Evolutionary conservation across 2,329 filamentous ascomycete species (phyloP).

Genomic region (Aspergillus carbonarius): DNA sequence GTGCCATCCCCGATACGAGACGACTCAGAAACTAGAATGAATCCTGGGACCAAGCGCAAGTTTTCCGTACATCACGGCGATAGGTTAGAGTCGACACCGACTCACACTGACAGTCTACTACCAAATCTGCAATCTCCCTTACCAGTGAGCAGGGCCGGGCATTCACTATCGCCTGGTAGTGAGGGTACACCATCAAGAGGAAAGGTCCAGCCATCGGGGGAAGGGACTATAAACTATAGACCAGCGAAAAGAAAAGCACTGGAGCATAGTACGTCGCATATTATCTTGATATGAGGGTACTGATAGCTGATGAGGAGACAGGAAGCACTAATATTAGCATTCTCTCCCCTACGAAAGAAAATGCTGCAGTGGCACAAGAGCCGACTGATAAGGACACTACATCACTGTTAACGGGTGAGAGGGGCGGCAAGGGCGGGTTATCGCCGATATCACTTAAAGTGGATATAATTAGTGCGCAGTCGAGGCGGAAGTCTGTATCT

Average conservation of each 20-base stretch:
- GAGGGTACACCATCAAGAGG: slow-evolving; percentile 18
- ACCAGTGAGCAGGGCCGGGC: slow-evolving; percentile 15
- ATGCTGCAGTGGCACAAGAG: background rate
- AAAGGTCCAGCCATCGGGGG: slow-evolving; percentile 15
- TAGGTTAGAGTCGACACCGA: slow-evolving; percentile 13
- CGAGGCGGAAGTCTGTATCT: background rate
- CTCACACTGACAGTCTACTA: slow-evolving; percentile 35
- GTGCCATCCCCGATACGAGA: background rate
- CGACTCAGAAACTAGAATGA: slow-evolving; percentile 27
- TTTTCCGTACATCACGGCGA: slow-evolving; percentile 55
- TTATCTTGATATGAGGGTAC: background rate
- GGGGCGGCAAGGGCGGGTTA: background rate
- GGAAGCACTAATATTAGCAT: slow-evolving; percentile 52
- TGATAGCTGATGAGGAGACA: slow-evolving; percentile 26
- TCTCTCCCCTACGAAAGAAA: slow-evolving; percentile 29
- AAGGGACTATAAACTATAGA: slow-evolving; percentile 14
- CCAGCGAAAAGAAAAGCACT: slow-evolving; percentile 36
- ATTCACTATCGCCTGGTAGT: slow-evolving; percentile 7
- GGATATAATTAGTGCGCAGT: background rate
- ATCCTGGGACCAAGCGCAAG: slow-evolving; percentile 58
- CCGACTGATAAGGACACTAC: background rate
- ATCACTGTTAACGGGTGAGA: no score
- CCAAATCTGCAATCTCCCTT: slow-evolving; percentile 30
- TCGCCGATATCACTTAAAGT: background rate
- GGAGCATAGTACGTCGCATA: slow-evolving; percentile 42